Evolutionary conservation across 192 early-diverging fungal genomes (phyloP).

Genomic region (Coemansia sp.): DNA sequence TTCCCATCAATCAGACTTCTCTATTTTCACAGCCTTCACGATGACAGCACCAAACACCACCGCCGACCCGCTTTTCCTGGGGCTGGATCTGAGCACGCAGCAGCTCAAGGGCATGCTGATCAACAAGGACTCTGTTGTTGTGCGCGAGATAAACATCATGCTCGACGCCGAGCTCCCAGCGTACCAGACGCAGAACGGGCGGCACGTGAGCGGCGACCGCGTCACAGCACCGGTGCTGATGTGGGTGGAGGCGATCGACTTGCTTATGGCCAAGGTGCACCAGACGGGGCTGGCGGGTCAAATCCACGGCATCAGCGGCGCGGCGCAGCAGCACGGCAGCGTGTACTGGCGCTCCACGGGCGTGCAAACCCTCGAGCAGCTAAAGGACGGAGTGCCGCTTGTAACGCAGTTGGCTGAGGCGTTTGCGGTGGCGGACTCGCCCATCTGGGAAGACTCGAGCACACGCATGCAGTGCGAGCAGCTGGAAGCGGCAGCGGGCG

Average conservation of each 20-base stretch:
- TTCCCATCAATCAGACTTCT: neutral
- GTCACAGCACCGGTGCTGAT: constrained; percentile 72
- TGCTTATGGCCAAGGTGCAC: constrained; percentile 59
- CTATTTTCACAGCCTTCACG: neutral
- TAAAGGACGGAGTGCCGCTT: constrained; percentile 51
- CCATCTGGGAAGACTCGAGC: constrained; percentile 86
- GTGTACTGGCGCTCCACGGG: constrained; percentile 73
- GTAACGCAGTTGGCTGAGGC: constrained; percentile 63
- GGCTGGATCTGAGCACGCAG: constrained; percentile 78
- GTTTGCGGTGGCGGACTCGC: constrained; percentile 57
- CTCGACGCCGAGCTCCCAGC: constrained; percentile 69
- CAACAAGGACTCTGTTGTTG: constrained; percentile 11
- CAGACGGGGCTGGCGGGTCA: constrained; percentile 34
- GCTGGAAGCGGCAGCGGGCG: constrained; percentile 67
- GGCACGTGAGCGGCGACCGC: constrained; percentile 50
- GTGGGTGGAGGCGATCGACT: constrained; percentile 78
- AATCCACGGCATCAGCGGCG: constrained; percentile 65
- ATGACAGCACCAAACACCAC: neutral
- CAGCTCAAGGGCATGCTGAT: constrained; percentile 72
- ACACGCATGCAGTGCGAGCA: constrained; percentile 64
- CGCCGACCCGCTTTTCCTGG: constrained; percentile 58
- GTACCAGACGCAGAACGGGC: constrained; percentile 57
- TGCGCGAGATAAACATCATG: constrained; percentile 59
- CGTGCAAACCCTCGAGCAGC: constrained; percentile 31
- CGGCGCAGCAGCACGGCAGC: constrained; percentile 86